A percentile compares a stretch with the other conserved stretches of the same genome.
phyloP scores from a whole-genome alignment of 2,329 filamentous ascomycete genomes.

The Tolypocladium nubicola region DNA sequence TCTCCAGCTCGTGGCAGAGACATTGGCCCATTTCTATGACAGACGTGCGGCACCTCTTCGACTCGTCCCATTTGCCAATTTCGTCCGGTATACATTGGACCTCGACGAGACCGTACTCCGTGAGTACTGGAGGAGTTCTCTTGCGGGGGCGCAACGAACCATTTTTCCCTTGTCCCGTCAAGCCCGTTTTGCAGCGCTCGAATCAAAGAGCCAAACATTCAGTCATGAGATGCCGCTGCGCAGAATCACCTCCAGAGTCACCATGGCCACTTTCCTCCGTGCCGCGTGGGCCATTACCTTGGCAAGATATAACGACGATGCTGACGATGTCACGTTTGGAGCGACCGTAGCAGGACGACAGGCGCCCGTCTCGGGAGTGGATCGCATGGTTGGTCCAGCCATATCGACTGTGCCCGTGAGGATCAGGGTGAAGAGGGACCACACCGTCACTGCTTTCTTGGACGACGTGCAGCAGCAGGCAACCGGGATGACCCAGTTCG shows the following conservation, averaged over 20 bases:
- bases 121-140: too few species aligned
- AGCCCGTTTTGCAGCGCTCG: too few species aligned
- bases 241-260: too few species aligned
- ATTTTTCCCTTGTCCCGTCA: too few species aligned
- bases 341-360: constrained; percentile 29
- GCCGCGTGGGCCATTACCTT: not conserved
- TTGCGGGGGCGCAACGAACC: too few species aligned
- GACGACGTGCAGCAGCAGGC: constrained; percentile 6
- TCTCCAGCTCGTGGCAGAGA: constrained; percentile 1
- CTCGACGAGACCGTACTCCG: too few species aligned
- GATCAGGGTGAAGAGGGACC: constrained; percentile 20
- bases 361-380: constrained; percentile 7
- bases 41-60: not conserved
- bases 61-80: too few species aligned
- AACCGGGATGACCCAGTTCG: constrained; percentile 7
- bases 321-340: constrained; percentile 28
- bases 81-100: too few species aligned
- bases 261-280: not conserved
- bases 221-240: too few species aligned
- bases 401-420: constrained; percentile 31
- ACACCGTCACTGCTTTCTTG: constrained; percentile 4
- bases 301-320: constrained; percentile 14
- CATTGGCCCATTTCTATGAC: not conserved
- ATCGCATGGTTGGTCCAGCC: constrained; percentile 12
- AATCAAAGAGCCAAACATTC: too few species aligned